Base-by-base conservation (phyloP, 2,329 filamentous ascomycete genomes). In the Diaporthe batatas region DNA sequence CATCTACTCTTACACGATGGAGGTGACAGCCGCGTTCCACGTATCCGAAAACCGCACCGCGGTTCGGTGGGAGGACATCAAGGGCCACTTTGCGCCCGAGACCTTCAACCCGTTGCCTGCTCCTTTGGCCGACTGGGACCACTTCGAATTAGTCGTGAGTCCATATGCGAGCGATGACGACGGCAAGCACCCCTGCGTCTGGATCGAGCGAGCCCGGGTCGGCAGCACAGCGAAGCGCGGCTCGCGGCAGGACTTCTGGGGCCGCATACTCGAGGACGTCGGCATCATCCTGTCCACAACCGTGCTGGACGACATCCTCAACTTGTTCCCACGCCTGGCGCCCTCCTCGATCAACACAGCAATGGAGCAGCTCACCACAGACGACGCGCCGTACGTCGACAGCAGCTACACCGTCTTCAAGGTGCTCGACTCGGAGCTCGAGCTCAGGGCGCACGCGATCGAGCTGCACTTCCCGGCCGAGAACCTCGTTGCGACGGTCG, bases 141-240 rank as follows among this genome's bases (percentile, higher is more conserved):
- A 79, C 51, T 79, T 77, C 51, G 78, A 79, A 72, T 64, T 79
- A 8, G 74, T 78, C 3, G 73, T 79, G 23, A 78, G 78, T 54
- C 78, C 78, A 0, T 79, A 79, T 34, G 6, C 70, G 68, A 47
- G 23, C 21, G 68, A 65, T 47, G 58, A 62, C 72, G 75, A 75
- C 72, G 57, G 1, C 59, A 73, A 55, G 23, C 69, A 75, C 51
- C 70, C 75, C 3, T 76, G 75, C 44, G 71, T 78, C 3, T 72
- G 73, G 6, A 73, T 78, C 7, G 76, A 77, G 64, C 73, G 78
- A 11, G 73, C 64, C 18, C 75, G 77, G 1, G 65, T 76, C 1
- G 68, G 51, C 36, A 32, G 25, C 29, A 70, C 68, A 5, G 39
- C 68, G 10, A 34, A 47, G 6, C 68, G 68, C 1, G 78, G 78